Percentiles rank a stretch among this genome's conserved stretches.
phyloP scores from a whole-genome alignment of 345 rosid genomes.

The Brassica carinata region DNA sequence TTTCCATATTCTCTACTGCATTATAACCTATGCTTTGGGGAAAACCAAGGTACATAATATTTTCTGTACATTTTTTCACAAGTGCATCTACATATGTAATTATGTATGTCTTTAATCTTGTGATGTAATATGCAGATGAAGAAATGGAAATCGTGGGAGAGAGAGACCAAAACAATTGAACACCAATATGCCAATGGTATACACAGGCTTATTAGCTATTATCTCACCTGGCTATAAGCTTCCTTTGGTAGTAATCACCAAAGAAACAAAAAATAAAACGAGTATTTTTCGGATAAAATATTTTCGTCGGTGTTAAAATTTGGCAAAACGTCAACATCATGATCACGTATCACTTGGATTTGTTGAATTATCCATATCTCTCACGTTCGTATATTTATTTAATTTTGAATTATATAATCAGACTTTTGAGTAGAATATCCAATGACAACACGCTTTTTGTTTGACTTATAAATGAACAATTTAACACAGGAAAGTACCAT shows the following conservation, averaged over 20 bases:
- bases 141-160: constrained; percentile 89
- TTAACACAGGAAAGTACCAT: not conserved
- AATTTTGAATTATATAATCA: not conserved
- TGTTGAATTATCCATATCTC: not conserved
- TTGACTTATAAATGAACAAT: constrained; percentile 29
- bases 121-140: constrained; percentile 60
- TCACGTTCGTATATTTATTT: constrained; percentile 3
- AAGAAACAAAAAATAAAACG: not conserved
- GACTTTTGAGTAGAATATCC: constrained; percentile 9
- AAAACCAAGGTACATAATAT: constrained; percentile 56
- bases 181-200: constrained; percentile 81
- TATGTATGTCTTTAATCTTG: not conserved
- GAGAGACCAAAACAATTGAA: constrained; percentile 77
- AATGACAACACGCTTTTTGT: constrained; percentile 13
- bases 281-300: not conserved
- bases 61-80: constrained; percentile 4
- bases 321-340: constrained; percentile 17
- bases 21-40: constrained; percentile 63
- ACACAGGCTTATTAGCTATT: not conserved
- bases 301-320: constrained; percentile 14
- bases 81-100: not conserved
- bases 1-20: constrained; percentile 65
- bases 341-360: constrained; percentile 7
- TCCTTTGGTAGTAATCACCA: not conserved
- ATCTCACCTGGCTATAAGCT: not conserved